Base-by-base conservation (phyloP, 805 yeast species). In the Starmerella potacharoeniae region DNA sequence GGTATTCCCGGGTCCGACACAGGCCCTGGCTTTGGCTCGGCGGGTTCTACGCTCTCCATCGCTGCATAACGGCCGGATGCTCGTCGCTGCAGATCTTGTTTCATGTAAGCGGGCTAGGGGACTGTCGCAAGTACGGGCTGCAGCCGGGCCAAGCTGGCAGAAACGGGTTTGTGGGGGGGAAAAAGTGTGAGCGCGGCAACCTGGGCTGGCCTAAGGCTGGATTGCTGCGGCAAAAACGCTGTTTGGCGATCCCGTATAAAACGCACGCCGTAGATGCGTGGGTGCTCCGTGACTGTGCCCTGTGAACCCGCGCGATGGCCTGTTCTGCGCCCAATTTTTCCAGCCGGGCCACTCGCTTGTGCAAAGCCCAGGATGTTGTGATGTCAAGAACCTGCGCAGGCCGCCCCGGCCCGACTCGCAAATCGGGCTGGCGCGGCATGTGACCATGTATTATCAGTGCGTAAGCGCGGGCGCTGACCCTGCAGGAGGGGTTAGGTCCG, bases 41-140 rank as follows among this genome's bases (percentile, higher is more conserved):
- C 33, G 6, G 45, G 37, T 22, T 41, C 55, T 9, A 40, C 36
- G 34, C 39, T 5, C 37, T 44, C 55, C 55, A 52, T 52, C 29
- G 28, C 36, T 31, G 22, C 48, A 44, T 44, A 30, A 30, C 48
- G 35, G 36, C 48, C 36, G 10, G 48, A 30, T 8, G 14, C 48
- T 31, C 37, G 48, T 31, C 36, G 48, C n/a, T 44, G 48, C 48
- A 44, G 48, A 44, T 44, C 48, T 44, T 44, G 48, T 44, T 44
- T 44, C 48, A 44, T 44, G 48, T 44, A 44, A 44, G 48, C 48
- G 48, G 48, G 48, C 48, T 44, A 44, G 48, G 48, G 48, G 36
- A 44, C 48, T 42, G 48, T 31, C 48, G 36, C 36, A 44, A 31
- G 22, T 1, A 6, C 28, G 11, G 14, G 36, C 48, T 22, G 48